Percentiles rank a stretch among this genome's conserved stretches.
Conservation (phyloP, 768 basidiomycete genomes). For the Pisolithus marmoratus region DNA sequence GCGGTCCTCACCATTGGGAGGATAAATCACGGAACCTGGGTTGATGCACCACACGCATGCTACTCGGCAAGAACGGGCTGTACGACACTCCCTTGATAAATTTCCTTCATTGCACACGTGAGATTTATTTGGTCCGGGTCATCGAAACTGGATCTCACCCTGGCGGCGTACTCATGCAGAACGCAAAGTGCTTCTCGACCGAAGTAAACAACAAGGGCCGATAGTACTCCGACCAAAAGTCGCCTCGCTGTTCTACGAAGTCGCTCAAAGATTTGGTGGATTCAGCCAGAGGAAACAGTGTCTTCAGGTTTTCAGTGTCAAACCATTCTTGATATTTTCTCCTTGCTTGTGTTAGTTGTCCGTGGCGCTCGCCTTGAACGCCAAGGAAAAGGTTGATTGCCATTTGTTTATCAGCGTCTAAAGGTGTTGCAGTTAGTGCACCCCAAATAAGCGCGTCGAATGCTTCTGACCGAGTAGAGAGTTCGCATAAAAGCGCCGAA, state of each 20-base stretch:
- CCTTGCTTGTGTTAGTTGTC: conserved; percentile 46
- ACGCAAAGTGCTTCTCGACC: conserved; percentile 84
- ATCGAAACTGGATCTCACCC: conserved; percentile 46
- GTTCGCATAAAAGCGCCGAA: conserved; percentile 92
- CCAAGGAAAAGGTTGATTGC: conserved; percentile 98
- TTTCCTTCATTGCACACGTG: conserved; percentile 42
- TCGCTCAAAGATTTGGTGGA: conserved; percentile 56
- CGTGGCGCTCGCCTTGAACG: conserved; percentile 47
- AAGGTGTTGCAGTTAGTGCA: conserved; percentile 2
- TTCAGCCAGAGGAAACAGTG: conserved; percentile 60
- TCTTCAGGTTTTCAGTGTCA: conserved; percentile 60
- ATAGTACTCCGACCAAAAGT: conserved; percentile 90
- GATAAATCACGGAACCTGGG: conserved; percentile 29
- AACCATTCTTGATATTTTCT: conserved; percentile 86
- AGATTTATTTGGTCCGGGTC: background rate
- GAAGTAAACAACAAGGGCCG: conserved; percentile 79
- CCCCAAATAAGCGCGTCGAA: background rate
- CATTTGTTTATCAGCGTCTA: conserved; percentile 94
- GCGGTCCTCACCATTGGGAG: conserved; percentile 1
- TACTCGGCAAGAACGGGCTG: conserved; percentile 71
- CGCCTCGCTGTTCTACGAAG: conserved; percentile 55
- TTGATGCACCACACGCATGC: conserved; percentile 31
- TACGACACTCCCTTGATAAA: conserved; percentile 59
- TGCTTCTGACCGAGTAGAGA: conserved; percentile 65
- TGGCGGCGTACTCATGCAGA: conserved; percentile 87